These are phyloP conservation scores for Cavenderia fasciculata DNA, from an alignment of 78 protist species.

Conservation along the genomic window DNA sequence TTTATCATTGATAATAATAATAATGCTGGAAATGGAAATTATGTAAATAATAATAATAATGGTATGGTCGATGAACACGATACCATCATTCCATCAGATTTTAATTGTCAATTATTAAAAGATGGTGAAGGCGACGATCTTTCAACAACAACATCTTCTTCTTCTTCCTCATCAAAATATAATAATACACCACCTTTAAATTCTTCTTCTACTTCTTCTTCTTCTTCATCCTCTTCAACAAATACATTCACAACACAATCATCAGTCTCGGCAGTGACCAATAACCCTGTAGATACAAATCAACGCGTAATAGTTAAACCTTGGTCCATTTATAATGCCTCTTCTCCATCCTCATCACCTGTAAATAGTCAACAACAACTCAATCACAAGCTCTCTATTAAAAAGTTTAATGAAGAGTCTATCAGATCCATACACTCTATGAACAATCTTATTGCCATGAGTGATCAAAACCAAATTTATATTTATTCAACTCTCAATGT, in stretches of 20 bases:
- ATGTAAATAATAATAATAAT: no score
- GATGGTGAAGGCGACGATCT: background rate
- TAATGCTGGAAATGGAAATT: no score
- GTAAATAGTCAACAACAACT: background rate
- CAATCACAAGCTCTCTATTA: conserved; percentile 1
- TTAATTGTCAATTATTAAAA: background rate
- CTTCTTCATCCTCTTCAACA: background rate
- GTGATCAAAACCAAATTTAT: background rate
- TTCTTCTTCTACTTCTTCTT: background rate
- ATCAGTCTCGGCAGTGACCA: no score
- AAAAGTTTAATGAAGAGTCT: background rate
- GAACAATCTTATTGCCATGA: background rate
- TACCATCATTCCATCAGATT: background rate
- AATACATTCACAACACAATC: background rate
- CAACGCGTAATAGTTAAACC: no score
- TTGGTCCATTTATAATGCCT: no score
- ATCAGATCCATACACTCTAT: background rate
- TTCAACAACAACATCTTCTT: background rate
- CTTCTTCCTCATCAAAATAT: background rate
- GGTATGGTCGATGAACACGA: background rate
- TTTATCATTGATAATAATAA: conserved; percentile 53
- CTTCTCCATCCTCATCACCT: no score
- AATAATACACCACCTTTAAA: background rate
- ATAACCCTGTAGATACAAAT: background rate
- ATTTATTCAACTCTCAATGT: conserved; percentile 2